A percentile compares a stretch with the other conserved stretches of the same genome.
Evolutionary conservation across 441 rosid species (phyloP).

Genomic region (Dalechampia spathulata): DNA sequence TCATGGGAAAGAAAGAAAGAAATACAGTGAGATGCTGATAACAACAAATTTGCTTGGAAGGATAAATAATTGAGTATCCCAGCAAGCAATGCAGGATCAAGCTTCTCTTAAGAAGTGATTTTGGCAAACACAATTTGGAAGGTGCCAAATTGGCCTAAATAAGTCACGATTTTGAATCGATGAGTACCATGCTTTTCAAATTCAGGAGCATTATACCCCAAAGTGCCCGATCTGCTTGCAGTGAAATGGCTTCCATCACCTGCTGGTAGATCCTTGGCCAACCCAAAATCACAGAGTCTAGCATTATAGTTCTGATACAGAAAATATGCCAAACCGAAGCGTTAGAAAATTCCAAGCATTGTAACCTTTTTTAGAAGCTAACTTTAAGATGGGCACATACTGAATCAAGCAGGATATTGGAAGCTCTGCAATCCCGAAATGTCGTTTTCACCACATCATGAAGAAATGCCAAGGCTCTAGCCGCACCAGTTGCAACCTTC

Average conservation of each 20-base stretch:
- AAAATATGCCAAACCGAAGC: not conserved
- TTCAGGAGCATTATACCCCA: slow-evolving; percentile 89
- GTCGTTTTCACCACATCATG: slow-evolving; percentile 69
- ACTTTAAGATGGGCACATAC: slow-evolving; percentile 26
- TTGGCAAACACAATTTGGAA: no score
- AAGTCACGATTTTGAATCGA: not conserved
- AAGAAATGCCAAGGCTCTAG: slow-evolving; percentile 80
- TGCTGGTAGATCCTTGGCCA: slow-evolving; percentile 86
- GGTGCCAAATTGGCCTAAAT: not conserved
- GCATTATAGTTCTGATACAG: slow-evolving; percentile 54
- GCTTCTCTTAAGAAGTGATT: no score
- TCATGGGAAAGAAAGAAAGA: slow-evolving; percentile 5
- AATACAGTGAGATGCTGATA: no score
- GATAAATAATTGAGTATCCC: no score
- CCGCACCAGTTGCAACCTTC: slow-evolving; percentile 80
- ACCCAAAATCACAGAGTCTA: slow-evolving; percentile 83
- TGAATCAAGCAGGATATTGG: slow-evolving; percentile 73
- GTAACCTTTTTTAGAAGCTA: not conserved
- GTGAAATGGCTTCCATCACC: slow-evolving; percentile 65
- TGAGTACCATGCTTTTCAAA: slow-evolving; percentile 65
- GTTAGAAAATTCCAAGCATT: not conserved
- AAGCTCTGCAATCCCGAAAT: slow-evolving; percentile 73
- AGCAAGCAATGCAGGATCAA: no score
- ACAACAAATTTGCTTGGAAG: not conserved
- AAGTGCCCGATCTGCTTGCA: slow-evolving; percentile 78